A percentile compares a stretch with the other conserved stretches of the same genome.
These are phyloP conservation scores for Epichloe gansuensis DNA, from an alignment of 2,329 filamentous ascomycete species.

Conservation along the genomic window DNA sequence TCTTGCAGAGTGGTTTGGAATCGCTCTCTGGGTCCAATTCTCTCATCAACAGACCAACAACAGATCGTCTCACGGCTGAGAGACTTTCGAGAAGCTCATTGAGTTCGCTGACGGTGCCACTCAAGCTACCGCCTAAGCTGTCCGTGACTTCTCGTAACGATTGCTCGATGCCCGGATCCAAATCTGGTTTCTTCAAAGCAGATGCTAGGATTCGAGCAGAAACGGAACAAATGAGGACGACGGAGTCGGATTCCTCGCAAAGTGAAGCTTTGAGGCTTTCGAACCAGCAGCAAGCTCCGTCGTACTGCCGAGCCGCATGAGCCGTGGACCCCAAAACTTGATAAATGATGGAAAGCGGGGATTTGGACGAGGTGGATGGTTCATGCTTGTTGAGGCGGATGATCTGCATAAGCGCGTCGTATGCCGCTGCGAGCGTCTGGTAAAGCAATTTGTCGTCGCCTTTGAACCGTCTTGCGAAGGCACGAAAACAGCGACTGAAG, in stretches of 20 bases:
- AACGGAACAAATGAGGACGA: constrained; percentile 38
- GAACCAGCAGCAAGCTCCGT: constrained; percentile 45
- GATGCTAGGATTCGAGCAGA: constrained; percentile 44
- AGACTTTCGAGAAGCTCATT: constrained; percentile 49
- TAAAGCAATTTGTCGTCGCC: constrained; percentile 26
- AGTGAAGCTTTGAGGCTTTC: constrained; percentile 30
- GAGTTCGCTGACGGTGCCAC: constrained; percentile 45
- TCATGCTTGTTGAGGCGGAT: constrained; percentile 23
- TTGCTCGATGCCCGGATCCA: constrained; percentile 25
- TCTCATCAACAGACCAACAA: constrained; percentile 34
- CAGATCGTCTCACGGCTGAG: constrained; percentile 41
- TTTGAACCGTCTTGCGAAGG: constrained; percentile 44
- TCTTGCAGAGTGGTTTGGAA: constrained; percentile 5
- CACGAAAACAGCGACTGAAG: constrained; percentile 48
- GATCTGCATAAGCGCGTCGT: constrained; percentile 19
- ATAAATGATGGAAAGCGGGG: constrained; percentile 35
- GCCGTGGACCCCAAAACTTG: constrained; percentile 40
- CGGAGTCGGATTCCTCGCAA: constrained; percentile 29
- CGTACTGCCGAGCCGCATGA: constrained; percentile 30
- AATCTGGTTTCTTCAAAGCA: constrained; percentile 32
- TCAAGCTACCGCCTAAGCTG: constrained; percentile 44
- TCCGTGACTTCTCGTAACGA: constrained; percentile 38
- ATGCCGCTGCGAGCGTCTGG: constrained; percentile 20
- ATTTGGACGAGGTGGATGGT: constrained; percentile 25
- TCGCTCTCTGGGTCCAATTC: constrained; percentile 12